Evolutionary conservation across 1,284 basidiomycete genomes (phyloP), one percentile per base, ranked within the genome.

Genomic region (Sparassis latifolia): DNA sequence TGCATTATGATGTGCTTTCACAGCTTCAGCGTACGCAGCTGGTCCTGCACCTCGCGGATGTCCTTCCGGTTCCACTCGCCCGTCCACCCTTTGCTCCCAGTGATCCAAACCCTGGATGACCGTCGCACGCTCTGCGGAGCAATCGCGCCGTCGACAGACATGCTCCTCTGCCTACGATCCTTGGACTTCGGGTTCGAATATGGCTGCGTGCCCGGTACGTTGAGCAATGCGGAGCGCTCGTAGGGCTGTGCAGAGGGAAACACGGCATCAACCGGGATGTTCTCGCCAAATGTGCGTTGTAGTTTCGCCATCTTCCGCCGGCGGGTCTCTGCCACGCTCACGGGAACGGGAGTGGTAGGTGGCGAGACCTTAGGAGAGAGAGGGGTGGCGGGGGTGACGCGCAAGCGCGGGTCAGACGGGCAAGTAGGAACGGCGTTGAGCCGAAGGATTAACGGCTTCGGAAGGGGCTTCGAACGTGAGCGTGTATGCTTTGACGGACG

Each of bases 241-340:
- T 53, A 5, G 33, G 37, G 40, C 43, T 51, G 45, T n/a, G 51
- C 37, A 39, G 56, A 33, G 42, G 59, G 58, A 54, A 78, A 77
- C 44, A 80, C 72, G 48, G 80, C 71, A 59, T 79, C 76, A 3
- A 70, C 66, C 2, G 79, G 78, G 29, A 80, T 68, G 55, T 76
- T 75, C 64, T 79, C 78, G 5, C 79, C 79, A 2, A 80, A 64
- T 1, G 74, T 78, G 49, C 77, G 69, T 32, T 68, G 61, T 4
- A 82, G 68, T 60, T 80, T 80, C 6, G 75, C 75, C 66, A 80
- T 71, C 44, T 67, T 68, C 53, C 62, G 62, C 49, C 67, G 55
- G 12, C 69, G 65, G 5, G 59, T 52, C 50, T 65, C 65, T 3
- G 59, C 55, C 38, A 53, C 56, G 5, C 57, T 55, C 4, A 58